Percentiles rank a stretch among this genome's conserved stretches.
Conservation (phyloP, 2,329 filamentous ascomycete genomes). For the Pseudogymnoascus verrucosus region DNA sequence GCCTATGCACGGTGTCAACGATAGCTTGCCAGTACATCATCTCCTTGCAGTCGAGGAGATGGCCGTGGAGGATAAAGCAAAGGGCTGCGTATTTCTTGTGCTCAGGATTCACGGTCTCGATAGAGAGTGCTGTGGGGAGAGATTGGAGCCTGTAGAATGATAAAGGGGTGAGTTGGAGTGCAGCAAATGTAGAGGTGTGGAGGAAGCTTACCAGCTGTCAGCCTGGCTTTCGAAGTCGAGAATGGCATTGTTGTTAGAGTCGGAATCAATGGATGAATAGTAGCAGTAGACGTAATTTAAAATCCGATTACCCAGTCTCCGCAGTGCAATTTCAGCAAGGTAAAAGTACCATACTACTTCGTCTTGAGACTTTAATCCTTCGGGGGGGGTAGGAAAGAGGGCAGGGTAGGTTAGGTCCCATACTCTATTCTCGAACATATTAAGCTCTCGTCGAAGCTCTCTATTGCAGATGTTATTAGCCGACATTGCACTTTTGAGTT, state of each 20-base stretch:
- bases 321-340: slow-evolving; percentile 44
- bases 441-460: slow-evolving; percentile 38
- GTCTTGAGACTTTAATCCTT: slow-evolving; percentile 6
- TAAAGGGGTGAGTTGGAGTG: background rate
- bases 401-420: slow-evolving; percentile 15
- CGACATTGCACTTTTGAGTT: background rate
- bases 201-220: slow-evolving; percentile 14
- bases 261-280: slow-evolving; percentile 23
- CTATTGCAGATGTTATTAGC: slow-evolving; percentile 15
- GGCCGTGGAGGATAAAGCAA: slow-evolving; percentile 29
- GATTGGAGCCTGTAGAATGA: slow-evolving; percentile 11
- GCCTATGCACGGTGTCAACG: slow-evolving; percentile 25
- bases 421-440: slow-evolving; percentile 33
- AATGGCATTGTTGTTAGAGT: slow-evolving; percentile 20
- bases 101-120: slow-evolving; percentile 14
- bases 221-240: slow-evolving; percentile 22
- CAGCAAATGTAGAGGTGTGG: slow-evolving; percentile 1
- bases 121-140: slow-evolving; percentile 17
- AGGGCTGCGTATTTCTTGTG: slow-evolving; percentile 23
- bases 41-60: slow-evolving; percentile 31
- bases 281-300: slow-evolving; percentile 23
- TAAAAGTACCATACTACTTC: slow-evolving; percentile 41
- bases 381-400: slow-evolving; percentile 30
- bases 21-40: slow-evolving; percentile 32
- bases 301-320: slow-evolving; percentile 34